These are phyloP conservation scores for Tricholoma furcatifolium DNA, from an alignment of 768 basidiomycete species.

Conservation along the genomic window DNA sequence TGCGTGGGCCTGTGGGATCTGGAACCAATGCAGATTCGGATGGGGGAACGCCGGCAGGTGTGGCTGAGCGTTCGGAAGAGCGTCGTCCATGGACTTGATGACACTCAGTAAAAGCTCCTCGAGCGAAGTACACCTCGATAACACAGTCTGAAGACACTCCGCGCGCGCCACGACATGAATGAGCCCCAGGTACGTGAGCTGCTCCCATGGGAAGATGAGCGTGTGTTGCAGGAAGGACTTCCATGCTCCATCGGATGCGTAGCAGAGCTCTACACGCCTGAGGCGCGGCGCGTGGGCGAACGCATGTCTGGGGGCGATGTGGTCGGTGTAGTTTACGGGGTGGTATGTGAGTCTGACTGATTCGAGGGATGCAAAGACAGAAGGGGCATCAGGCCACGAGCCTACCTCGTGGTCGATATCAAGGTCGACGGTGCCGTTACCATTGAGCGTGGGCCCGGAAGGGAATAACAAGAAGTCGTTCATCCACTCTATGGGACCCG, in stretches of 20 bases:
- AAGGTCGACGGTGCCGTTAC: too few species aligned
- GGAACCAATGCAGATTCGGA: too few species aligned
- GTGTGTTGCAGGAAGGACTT: background rate
- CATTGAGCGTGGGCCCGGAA: too few species aligned
- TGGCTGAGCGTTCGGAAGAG: too few species aligned
- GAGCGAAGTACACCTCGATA: slow-evolving; percentile 2
- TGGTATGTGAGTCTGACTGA: slow-evolving; percentile 7
- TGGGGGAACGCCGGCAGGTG: too few species aligned
- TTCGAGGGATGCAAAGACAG: slow-evolving; percentile 4
- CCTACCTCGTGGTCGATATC: too few species aligned
- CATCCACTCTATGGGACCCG: slow-evolving; percentile 11
- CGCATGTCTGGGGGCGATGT: background rate
- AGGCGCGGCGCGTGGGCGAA: slow-evolving; percentile 3
- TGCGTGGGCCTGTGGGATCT: too few species aligned
- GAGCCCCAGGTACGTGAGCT: slow-evolving; percentile 10
- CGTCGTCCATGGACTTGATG: slow-evolving; percentile 3
- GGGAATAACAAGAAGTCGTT: slow-evolving; percentile 2
- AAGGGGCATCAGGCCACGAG: too few species aligned
- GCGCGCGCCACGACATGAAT: slow-evolving; percentile 3
- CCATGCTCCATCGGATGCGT: background rate
- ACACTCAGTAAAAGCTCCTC: slow-evolving; percentile 6
- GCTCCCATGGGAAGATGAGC: slow-evolving; percentile 12
- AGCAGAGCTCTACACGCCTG: slow-evolving; percentile 6
- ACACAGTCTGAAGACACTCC: background rate
- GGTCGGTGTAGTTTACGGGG: background rate